These are phyloP conservation scores for Ceratocystis lukuohia DNA, from an alignment of 2,329 filamentous ascomycete species.

Conservation along the genomic window DNA sequence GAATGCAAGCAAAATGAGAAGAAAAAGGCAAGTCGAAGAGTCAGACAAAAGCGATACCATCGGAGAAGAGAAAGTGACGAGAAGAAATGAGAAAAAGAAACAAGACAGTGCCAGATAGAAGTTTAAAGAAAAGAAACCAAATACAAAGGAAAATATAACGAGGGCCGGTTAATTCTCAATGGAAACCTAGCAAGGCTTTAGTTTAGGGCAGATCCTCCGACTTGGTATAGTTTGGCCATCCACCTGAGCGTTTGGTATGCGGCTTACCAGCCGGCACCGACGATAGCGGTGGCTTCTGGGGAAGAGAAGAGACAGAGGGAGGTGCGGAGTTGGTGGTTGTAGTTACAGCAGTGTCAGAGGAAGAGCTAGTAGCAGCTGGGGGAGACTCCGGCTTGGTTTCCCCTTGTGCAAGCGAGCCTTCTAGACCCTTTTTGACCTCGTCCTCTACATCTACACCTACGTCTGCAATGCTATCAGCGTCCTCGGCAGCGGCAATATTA, in stretches of 20 bases:
- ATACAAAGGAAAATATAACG: too few species aligned
- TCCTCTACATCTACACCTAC: constrained; percentile 19
- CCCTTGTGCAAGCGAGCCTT: constrained; percentile 21
- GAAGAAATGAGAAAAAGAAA: background rate
- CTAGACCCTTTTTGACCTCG: background rate
- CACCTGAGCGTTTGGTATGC: constrained; percentile 26
- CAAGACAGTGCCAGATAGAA: background rate
- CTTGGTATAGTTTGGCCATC: constrained; percentile 29
- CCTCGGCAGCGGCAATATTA: background rate
- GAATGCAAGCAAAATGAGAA: background rate
- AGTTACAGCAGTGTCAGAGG: constrained; percentile 23
- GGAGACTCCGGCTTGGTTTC: constrained; percentile 30
- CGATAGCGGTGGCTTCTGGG: constrained; percentile 16
- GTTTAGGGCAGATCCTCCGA: constrained; percentile 25
- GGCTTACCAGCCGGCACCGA: constrained; percentile 27
- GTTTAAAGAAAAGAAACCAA: too few species aligned
- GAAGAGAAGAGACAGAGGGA: constrained; percentile 24
- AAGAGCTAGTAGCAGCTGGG: constrained; percentile 21
- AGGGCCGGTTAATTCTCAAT: too few species aligned
- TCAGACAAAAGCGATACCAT: background rate
- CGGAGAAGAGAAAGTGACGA: constrained; percentile 6
- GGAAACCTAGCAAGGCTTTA: constrained; percentile 19
- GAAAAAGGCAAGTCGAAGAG: constrained; percentile 1
- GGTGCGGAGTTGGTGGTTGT: background rate
- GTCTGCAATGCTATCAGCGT: background rate